Evolutionary conservation across 2,329 filamentous ascomycete species (phyloP).

Genomic region (Aaosphaeria arxii): DNA sequence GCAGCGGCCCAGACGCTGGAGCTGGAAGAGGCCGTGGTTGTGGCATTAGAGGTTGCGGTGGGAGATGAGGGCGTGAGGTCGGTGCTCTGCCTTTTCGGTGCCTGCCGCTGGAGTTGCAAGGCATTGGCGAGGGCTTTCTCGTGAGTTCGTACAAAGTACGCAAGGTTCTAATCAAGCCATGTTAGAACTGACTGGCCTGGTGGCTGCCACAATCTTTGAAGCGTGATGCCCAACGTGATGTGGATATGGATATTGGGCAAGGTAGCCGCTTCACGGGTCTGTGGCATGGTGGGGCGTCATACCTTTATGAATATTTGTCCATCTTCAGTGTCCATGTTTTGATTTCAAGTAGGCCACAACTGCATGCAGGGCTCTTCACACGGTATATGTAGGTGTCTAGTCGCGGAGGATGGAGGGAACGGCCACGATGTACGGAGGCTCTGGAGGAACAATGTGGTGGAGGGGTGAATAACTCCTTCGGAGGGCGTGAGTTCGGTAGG

Average conservation of each 20-base stretch:
- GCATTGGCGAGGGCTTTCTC: constrained; percentile 97
- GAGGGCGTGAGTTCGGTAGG: constrained; percentile 9
- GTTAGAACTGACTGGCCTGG: too few species aligned
- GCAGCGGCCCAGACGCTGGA: constrained; percentile 76
- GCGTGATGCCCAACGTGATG: too few species aligned
- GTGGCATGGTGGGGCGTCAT: constrained; percentile 17
- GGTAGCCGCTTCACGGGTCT: neutral
- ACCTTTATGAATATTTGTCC: constrained; percentile 87
- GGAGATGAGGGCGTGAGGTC: constrained; percentile 38
- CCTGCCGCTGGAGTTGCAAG: constrained; percentile 77
- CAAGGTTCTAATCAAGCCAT: constrained; percentile 68
- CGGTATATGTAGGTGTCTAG: constrained; percentile 2
- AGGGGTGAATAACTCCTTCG: constrained; percentile 11
- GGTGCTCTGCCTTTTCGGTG: constrained; percentile 62
- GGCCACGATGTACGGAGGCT: constrained; percentile 10
- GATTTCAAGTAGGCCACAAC: constrained; percentile 20
- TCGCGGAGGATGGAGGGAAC: constrained; percentile 1
- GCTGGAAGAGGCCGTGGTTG: constrained; percentile 58
- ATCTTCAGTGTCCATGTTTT: constrained; percentile 80
- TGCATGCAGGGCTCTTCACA: constrained; percentile 29
- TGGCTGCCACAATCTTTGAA: too few species aligned
- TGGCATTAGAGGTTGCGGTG: constrained; percentile 38
- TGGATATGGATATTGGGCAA: too few species aligned
- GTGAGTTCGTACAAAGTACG: constrained; percentile 93
- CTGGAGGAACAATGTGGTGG: constrained; percentile 9